Evolutionary conservation across 768 basidiomycete genomes (phyloP).

Genomic region (Termitomyces sp.): DNA sequence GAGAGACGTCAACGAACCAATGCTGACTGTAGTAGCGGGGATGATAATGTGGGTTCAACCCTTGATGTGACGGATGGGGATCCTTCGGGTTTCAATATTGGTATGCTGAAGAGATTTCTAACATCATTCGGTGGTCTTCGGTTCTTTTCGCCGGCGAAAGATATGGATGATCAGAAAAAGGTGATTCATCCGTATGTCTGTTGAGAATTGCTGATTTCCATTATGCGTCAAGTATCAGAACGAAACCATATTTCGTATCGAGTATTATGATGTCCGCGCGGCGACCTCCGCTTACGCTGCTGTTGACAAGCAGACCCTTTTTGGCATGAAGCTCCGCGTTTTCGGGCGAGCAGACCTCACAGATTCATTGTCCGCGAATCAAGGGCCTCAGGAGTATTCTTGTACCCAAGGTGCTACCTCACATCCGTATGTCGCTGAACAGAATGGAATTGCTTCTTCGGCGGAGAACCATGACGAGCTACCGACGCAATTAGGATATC

Average conservation of each 20-base stretch:
- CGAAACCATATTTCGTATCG: slow-evolving; percentile 44
- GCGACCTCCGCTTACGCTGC: slow-evolving; percentile 45
- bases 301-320: slow-evolving; percentile 43
- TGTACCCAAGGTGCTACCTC: not conserved
- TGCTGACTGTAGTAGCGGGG: slow-evolving; percentile 4
- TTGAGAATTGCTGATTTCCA: not conserved
- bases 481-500: slow-evolving; percentile 17
- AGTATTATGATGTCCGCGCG: slow-evolving; percentile 63
- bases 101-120: slow-evolving; percentile 25
- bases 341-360: slow-evolving; percentile 21
- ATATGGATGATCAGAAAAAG: slow-evolving; percentile 14
- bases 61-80: slow-evolving; percentile 3
- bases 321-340: slow-evolving; percentile 46
- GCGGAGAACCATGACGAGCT: slow-evolving; percentile 7
- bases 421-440: not conserved
- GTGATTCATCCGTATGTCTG: slow-evolving; percentile 13
- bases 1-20: slow-evolving; percentile 4
- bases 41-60: slow-evolving; percentile 1
- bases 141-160: slow-evolving; percentile 18
- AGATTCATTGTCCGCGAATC: slow-evolving; percentile 2
- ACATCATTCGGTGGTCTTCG: slow-evolving; percentile 30
- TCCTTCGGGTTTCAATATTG: slow-evolving; percentile 15
- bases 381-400: slow-evolving; percentile 2
- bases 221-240: not conserved
- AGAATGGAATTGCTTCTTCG: slow-evolving; percentile 4